Evolutionary conservation across 2,329 filamentous ascomycete species (phyloP), one percentile per base, ranked within the genome.

Genomic region (Aspergillus tubingensis): DNA sequence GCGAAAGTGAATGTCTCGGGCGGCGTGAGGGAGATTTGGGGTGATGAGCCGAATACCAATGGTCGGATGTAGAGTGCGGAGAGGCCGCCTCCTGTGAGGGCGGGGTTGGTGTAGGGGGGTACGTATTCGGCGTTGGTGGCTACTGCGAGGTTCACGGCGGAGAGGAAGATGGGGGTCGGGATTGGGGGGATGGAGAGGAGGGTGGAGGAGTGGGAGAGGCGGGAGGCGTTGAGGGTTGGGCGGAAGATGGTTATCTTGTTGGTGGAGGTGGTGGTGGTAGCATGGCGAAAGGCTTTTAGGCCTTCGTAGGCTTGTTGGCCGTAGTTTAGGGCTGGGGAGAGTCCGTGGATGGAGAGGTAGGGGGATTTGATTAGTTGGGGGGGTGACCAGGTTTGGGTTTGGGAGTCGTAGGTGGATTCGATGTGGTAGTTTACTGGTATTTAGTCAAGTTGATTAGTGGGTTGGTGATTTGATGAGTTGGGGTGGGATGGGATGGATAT

Each of bases 241-340:
- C 94, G 90, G 86, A 98, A 98, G 76, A 98, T 86, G 74, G 88
- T 86, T 79, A 98, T 93, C 61, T 80, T 78, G 61, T 82, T 74
- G 15, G 8, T 86, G 79, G 98, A 92, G 62, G 79, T 78, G 61
- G 82, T 78, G 61, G 82, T 74, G 75, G 90, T 86, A 60, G 84
- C 81, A 58, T 76, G 73, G 64, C 94, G 92, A 85, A 97, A 97
- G 58, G 94, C 93, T 79, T 98, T 98, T 75, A 98, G 87, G n/a
- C 95, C 95, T 77, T 99, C 95, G 82, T 96, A 99, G 70, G 92
- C 94, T 81, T 98, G 95, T 75, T 96, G 92, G 60, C 94, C 92
- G 77, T 99, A 99, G 84, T 99, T 99, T 66, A 98, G 86, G 47
- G 88, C 94, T 0, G 95, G 93, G 0, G 93, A 89, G 91, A 99